These are phyloP conservation scores for Hirschfeldia incana DNA, from an alignment of 345 rosid genomes.

Conservation along the genomic window DNA sequence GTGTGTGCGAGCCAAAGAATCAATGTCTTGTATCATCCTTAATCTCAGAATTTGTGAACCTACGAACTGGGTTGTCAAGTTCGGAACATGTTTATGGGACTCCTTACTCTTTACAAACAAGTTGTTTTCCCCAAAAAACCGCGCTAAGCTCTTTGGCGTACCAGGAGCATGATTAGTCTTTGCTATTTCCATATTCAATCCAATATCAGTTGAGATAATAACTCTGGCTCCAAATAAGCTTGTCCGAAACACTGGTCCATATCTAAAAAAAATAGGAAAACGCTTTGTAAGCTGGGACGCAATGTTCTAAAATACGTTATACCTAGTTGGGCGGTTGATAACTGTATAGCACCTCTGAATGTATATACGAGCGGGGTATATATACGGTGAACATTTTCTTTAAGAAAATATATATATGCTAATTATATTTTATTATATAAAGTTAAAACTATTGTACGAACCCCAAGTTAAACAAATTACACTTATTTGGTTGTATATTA, in stretches of 20 bases:
- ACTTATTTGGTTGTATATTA: no score
- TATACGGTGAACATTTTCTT: no score
- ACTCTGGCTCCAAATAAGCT: not conserved
- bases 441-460: no score
- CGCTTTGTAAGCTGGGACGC: not conserved
- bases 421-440: no score
- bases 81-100: slow-evolving; percentile 17
- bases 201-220: not conserved
- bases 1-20: slow-evolving; percentile 15
- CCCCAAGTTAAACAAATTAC: no score
- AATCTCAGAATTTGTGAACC: slow-evolving; percentile 21
- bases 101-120: not conserved
- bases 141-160: not conserved
- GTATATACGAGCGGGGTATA: no score
- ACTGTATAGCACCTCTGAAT: no score
- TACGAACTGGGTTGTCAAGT: slow-evolving; percentile 10
- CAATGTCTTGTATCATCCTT: slow-evolving; percentile 9
- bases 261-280: not conserved
- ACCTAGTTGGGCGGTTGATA: no score
- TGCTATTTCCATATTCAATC: not conserved
- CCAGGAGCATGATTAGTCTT: not conserved
- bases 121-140: not conserved
- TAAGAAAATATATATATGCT: no score
- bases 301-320: not conserved
- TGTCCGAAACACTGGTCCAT: not conserved